These are phyloP conservation scores for Leishmania amazonensis DNA, from an alignment of 208 protist genomes.

Conservation along the genomic window DNA sequence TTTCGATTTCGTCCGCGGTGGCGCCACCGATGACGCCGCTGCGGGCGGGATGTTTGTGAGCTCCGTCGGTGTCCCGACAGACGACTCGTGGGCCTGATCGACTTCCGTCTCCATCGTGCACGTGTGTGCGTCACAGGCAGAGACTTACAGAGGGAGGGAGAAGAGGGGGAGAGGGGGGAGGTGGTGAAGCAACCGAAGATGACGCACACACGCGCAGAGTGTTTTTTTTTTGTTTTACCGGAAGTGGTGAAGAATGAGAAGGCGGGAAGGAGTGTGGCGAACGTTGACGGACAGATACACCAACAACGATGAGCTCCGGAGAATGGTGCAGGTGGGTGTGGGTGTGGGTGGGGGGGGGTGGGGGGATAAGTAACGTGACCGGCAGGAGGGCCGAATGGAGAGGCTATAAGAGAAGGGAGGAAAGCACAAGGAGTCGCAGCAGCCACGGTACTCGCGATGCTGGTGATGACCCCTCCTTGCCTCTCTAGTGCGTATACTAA, in stretches of 20 bases:
- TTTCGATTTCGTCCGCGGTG: background rate
- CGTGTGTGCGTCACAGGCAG: no score
- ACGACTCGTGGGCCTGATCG: background rate
- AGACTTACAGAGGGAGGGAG: background rate
- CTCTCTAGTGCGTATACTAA: no score
- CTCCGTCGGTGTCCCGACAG: constrained; percentile 2
- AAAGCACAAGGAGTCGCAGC: background rate
- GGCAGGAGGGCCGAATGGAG: constrained; percentile 1
- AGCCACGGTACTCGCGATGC: background rate
- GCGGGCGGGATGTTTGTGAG: background rate
- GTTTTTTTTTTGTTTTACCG: background rate
- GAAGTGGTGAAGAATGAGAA: background rate
- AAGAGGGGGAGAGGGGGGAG: background rate
- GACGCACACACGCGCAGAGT: background rate
- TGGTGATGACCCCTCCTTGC: no score
- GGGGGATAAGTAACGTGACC: no score
- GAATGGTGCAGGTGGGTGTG: background rate
- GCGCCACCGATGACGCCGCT: background rate
- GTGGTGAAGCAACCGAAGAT: background rate
- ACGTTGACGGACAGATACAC: background rate
- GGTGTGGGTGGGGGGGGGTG: background rate
- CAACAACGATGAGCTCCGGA: background rate
- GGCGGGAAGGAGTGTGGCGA: background rate
- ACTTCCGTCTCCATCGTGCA: constrained; percentile 19
- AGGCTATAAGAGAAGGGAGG: background rate